Conservation (phyloP, 106 monocot species). For the Gastrodia elata region DNA sequence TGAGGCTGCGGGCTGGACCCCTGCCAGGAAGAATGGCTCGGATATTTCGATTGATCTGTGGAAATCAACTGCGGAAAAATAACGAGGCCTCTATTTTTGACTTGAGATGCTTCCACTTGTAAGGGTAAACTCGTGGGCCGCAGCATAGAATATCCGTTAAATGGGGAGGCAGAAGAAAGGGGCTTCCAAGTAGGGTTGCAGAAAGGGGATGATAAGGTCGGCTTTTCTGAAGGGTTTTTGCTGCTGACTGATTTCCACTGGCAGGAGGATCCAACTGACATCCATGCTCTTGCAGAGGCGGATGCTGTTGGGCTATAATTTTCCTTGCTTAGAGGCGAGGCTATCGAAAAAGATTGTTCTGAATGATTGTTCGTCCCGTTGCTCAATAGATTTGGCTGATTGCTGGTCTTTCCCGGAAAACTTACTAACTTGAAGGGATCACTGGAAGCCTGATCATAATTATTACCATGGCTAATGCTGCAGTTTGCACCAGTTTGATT, state of each 20-base stretch:
- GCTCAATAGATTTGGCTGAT: conserved; percentile 19
- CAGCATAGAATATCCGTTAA: conserved; percentile 15
- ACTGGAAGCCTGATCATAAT: conserved; percentile 21
- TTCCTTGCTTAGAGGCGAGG: conserved; percentile 22
- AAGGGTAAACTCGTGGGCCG: conserved; percentile 11
- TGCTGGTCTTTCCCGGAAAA: conserved; percentile 15
- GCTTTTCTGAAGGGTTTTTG: conserved; percentile 10
- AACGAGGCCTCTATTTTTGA: conserved; percentile 32
- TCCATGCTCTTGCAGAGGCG: conserved; percentile 46
- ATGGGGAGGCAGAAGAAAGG: conserved; percentile 14
- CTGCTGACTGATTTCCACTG: conserved; percentile 17
- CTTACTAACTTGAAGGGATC: conserved; percentile 31
- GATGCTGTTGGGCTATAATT: conserved; percentile 25
- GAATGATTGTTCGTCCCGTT: conserved; percentile 1
- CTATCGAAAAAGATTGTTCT: conserved; percentile 17
- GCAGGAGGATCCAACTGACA: conserved; percentile 31
- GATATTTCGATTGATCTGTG: conserved; percentile 27
- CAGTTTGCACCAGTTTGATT: conserved; percentile 18
- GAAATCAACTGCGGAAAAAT: conserved; percentile 53
- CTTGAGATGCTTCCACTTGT: conserved; percentile 15
- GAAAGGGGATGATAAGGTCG: conserved; percentile 22
- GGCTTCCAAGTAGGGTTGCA: conserved; percentile 25
- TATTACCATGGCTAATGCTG: conserved; percentile 7
- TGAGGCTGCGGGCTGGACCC: conserved; percentile 26
- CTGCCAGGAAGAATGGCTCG: conserved; percentile 42